Evolutionary conservation across 768 basidiomycete genomes (phyloP), one percentile per base, ranked within the genome.

Genomic region (Rubroboletus satanas): DNA sequence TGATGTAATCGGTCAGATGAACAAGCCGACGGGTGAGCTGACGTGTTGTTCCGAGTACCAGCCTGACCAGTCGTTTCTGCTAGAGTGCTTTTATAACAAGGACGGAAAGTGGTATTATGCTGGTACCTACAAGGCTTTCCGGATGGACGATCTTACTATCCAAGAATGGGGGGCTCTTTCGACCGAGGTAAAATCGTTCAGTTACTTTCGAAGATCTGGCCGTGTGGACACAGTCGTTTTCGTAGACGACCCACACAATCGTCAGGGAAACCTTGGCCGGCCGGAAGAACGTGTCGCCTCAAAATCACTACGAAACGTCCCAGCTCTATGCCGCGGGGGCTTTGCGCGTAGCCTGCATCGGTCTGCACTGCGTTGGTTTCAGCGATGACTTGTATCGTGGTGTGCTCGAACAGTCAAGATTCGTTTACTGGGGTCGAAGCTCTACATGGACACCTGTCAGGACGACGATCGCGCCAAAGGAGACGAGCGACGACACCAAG

Each of bases 31-130:
- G 45, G 89, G 88, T 83, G 58, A 55, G 71, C 47, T 7, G 12
- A 3, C 7, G 23, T 11, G 37, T 37, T 17, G 7, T 15, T 18
- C 39, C 6, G 7, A 31, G 26, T 17, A n/a, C n/a, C 17, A 23
- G 23, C n/a, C 55, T 60, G 31, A 60, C 42, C 1, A 35, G 14
- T 33, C 23, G 5, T 21, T 28, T 36, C 14, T 23, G 31, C 12
- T 54, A 89, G 89, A 91, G 64, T 91, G 87, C 58, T 91, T 91
- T 69, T 91, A 83, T 61, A 86, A 84, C 69, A 89, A 84, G 66
- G 87, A 89, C 52, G 86, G 85, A 8, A 80, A 82, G 55, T 91
- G 87, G 87, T 91, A 90, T 66, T 91, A 91, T 57, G 88, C 89
- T 12, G 89, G 89, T n/a, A 77, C 81, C 4, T 91, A 91, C 71